Evolutionary conservation across 495 filamentous ascomycete species (phyloP).

Genomic region (Tetracladium marchalianum): DNA sequence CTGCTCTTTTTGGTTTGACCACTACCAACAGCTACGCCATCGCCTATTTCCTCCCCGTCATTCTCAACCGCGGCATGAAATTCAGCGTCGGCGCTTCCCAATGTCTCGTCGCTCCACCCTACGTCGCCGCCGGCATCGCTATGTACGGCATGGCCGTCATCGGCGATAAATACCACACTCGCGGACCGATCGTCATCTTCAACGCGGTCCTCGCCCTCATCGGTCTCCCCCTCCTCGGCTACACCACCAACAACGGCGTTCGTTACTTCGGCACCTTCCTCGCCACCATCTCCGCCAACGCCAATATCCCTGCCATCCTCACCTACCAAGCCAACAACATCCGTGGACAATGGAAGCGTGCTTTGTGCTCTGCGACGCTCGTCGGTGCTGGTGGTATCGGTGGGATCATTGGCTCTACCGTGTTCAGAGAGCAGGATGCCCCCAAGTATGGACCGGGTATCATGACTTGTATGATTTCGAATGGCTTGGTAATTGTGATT

Average conservation of each 20-base stretch:
- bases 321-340: conserved; percentile 56
- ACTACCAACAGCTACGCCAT: conserved; percentile 45
- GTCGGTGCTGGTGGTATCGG: conserved; percentile 48
- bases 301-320: conserved; percentile 46
- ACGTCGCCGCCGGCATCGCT: conserved; percentile 46
- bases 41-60: conserved; percentile 59
- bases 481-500: conserved; percentile 31
- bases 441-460: conserved; percentile 44
- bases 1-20: conserved; percentile 25
- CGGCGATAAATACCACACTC: conserved; percentile 45
- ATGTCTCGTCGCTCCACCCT: conserved; percentile 56
- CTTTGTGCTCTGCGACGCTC: conserved; percentile 46
- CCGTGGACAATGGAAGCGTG: conserved; percentile 57
- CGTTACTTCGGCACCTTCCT: conserved; percentile 60
- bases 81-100: conserved; percentile 46
- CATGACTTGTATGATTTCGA: conserved; percentile 33
- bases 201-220: conserved; percentile 39
- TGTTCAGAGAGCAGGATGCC: conserved; percentile 45
- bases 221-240: conserved; percentile 43
- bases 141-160: conserved; percentile 44
- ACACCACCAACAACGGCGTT: conserved; percentile 33
- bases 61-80: conserved; percentile 46
- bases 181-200: conserved; percentile 46
- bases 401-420: conserved; percentile 45
- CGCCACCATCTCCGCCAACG: conserved; percentile 46